Base-by-base conservation (phyloP, 179 eudicot genomes). In the Beta macrorhiza region DNA sequence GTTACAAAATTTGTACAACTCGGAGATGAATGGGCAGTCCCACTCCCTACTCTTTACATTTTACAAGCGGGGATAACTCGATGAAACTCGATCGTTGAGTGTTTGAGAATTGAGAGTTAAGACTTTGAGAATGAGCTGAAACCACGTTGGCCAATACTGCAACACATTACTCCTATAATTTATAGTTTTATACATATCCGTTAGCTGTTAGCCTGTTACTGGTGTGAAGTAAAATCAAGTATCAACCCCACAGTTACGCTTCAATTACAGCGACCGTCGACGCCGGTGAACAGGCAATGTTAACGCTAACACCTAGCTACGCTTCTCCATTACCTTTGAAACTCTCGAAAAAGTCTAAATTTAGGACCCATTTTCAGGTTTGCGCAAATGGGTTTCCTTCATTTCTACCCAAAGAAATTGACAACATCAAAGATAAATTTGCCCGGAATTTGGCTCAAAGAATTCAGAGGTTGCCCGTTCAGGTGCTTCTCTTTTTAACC, bases 361-460 rank as follows among this genome's bases (percentile, higher is more conserved):
- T 81, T 52, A 69, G 32, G 58, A 74, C 42, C 47, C 67, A 25
- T 80, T 81, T 86, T 32, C 73, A 55, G 20, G 85, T 79, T 22
- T 84, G 45, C 29, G 83, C 92, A 49, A 86, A 76, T 79, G 90
- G 82, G 67, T 93, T 90, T 74, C 95, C 95, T 8, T 53, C 90
- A 61, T 93, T 93, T 89, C 87, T 93, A 5, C 97, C 97, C 42
- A 84, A 87, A 65, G 81, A 90, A 47, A 85, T 90, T 14, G 86
- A 89, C 19, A 72, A 84, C 52, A 86, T 93, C 75, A 90, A 85
- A 74, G 95, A 93, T 85, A 82, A 88, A 12, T 86, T 84, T 85
- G 97, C 97, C 78, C 85, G 89, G 44, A 88, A 85, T 45, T 81
- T 93, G 79, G 95, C 95, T 74, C 78, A 80, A 7, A 86, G 93